Base-by-base conservation (phyloP, 345 rosid species). In the Gossypium bickii region DNA sequence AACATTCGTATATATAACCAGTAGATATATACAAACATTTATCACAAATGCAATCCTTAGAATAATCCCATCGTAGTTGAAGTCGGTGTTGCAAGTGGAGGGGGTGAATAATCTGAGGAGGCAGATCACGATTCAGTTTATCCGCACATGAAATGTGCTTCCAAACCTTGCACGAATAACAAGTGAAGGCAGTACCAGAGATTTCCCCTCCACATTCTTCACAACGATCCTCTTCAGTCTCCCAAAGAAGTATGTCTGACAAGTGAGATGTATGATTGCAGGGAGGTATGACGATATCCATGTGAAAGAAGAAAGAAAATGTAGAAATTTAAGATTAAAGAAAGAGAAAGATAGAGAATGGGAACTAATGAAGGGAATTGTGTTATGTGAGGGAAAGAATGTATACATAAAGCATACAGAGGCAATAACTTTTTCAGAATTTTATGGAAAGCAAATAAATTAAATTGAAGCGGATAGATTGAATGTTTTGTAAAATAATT, bases 211-310 rank as follows among this genome's bases (percentile, higher is more conserved):
- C 24, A 1, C 67, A 63, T 63, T 16, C 47, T 63, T 17, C 67
- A 34, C 48, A 17, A 1, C 13, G 12, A 34, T 0, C 2, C 13
- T 13, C 34, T 18, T 22, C 2, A n/a, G 8, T 20, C 57, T n/a
- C 0, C 20, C 0, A 0, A 53, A 53, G 7, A 7, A 0, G 0
- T 1, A 34, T 34, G 7, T 0, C 0, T 0, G 7, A 34, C 41
- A 4, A 34, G 41, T 34, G 41, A 34, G 41, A 34, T 34, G 41
- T 5, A 0, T 0, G 17, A 48, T 12, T 48, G 52, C 16, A 12
- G 52, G 52, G 4, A 48, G 1, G 52, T 12, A 11, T 12, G 52
- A 48, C 2, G 41, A 34, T 34, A 48, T 48, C 52, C 15, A 48
- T 12, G 41, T 4, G 2, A 48, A 48, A 48, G 3, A 48, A 48